These are phyloP conservation scores for Nemania abortiva DNA, from an alignment of 2,329 filamentous ascomycete species.

Conservation along the genomic window DNA sequence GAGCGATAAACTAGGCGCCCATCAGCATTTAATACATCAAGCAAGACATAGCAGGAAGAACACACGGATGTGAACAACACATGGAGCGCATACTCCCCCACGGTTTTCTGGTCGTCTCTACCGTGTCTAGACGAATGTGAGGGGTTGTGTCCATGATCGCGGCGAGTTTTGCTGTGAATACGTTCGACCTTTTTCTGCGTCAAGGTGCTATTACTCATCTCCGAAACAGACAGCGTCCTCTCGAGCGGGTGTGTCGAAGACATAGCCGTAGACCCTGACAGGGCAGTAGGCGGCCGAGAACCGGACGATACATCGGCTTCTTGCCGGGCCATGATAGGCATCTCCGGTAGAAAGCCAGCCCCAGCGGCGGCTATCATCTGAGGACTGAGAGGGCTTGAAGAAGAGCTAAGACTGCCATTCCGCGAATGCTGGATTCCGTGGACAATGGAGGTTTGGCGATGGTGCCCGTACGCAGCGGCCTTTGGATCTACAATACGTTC, in stretches of 20 bases:
- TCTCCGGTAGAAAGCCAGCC: slow-evolving; percentile 64
- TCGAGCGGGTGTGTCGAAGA: slow-evolving; percentile 55
- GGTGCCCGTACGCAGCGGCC: slow-evolving; percentile 78
- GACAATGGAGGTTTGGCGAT: slow-evolving; percentile 96
- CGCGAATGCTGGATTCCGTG: slow-evolving; percentile 94
- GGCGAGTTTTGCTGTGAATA: slow-evolving; percentile 75
- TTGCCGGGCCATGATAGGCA: slow-evolving; percentile 60
- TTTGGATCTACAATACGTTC: slow-evolving; percentile 70
- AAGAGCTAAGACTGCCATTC: slow-evolving; percentile 87
- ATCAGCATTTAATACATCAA: slow-evolving; percentile 49
- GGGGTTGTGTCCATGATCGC: slow-evolving; percentile 79
- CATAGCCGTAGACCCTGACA: slow-evolving; percentile 59
- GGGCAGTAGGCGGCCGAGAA: slow-evolving; percentile 61
- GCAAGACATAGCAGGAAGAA: slow-evolving; percentile 38
- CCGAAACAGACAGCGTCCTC: slow-evolving; percentile 61
- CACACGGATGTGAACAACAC: slow-evolving; percentile 91
- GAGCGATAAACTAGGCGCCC: slow-evolving; percentile 79
- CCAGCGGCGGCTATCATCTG: slow-evolving; percentile 82
- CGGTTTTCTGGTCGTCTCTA: slow-evolving; percentile 85
- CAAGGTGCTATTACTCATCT: slow-evolving; percentile 56
- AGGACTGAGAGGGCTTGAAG: slow-evolving; percentile 87
- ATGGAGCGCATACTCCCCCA: slow-evolving; percentile 97
- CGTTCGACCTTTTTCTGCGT: slow-evolving; percentile 68
- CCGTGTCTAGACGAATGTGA: slow-evolving; percentile 80
- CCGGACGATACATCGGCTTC: slow-evolving; percentile 58